Evolutionary conservation across 2,329 filamentous ascomycete species (phyloP).

Genomic region (Ilyonectria robusta): DNA sequence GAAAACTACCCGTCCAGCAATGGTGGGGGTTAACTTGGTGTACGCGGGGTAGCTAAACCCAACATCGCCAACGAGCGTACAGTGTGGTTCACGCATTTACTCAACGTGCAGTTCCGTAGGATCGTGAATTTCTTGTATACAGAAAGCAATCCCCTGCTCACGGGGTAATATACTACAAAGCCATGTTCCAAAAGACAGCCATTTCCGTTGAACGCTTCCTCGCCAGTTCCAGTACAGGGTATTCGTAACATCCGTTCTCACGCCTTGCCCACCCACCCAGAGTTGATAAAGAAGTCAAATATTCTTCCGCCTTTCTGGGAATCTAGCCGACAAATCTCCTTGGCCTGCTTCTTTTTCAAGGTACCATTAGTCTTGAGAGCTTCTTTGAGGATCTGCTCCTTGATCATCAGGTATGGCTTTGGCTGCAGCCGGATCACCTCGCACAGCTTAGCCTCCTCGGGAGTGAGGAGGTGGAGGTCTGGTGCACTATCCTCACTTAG

Average conservation of each 20-base stretch:
- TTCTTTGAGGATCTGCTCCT: constrained; percentile 92
- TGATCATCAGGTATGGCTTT: constrained; percentile 95
- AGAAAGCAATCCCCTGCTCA: constrained; percentile 7
- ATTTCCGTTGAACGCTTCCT: constrained; percentile 33
- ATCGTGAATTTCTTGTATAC: constrained; percentile 11
- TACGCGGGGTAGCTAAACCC: neutral
- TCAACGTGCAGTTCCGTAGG: neutral
- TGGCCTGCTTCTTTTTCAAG: constrained; percentile 94
- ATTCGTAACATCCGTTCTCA: constrained; percentile 55
- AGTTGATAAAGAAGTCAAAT: constrained; percentile 95
- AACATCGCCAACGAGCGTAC: neutral
- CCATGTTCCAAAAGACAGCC: constrained; percentile 10
- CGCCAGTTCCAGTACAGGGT: constrained; percentile 42
- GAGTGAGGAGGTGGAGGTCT: constrained; percentile 87
- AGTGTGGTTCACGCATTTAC: neutral
- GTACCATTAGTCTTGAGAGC: constrained; percentile 89
- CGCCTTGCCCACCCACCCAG: constrained; percentile 91
- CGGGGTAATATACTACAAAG: constrained; percentile 8
- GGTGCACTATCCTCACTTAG: constrained; percentile 82
- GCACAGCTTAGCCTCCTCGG: constrained; percentile 89
- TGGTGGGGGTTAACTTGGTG: neutral
- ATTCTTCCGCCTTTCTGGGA: constrained; percentile 87
- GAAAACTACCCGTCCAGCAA: neutral
- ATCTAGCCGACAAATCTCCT: constrained; percentile 87
- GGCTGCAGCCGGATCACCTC: constrained; percentile 87